Base-by-base conservation (phyloP, 371 early-diverging fungal species). In the Mucor plumbeus region DNA sequence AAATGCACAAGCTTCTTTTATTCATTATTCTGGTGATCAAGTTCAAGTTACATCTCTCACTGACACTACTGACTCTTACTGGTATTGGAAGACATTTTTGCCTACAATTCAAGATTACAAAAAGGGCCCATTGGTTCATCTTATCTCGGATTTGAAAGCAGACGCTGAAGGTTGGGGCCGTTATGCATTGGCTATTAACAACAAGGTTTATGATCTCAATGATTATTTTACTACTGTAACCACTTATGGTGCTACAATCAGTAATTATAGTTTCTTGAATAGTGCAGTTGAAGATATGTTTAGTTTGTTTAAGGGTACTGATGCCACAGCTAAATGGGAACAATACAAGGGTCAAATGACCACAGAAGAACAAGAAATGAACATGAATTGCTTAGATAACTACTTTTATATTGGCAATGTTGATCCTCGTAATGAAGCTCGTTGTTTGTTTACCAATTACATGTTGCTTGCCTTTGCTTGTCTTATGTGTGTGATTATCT, bases 361-460 rank as follows among this genome's bases (percentile, higher is more conserved):
- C 15, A 44, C 43, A 0, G 74, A 61, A 56, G 75, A 64, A 43
- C 75, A 73, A 67, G 73, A 47, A 14, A 50, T 58, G 41, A 73
- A 72, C 63, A 64, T 74, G 78, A 71, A 85, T 59, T 97, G 97
- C 83, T 77, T 97, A 65, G 86, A 93, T 50, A 86, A 88, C 54
- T 78, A 90, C 61, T 95, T 95, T 76, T 93, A 89, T 67, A 88
- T 89, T 53, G 98, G 97, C 31, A 83, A 88, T 35, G 83, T 97
- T 6, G 97, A 97, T 80, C 76, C 83, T 39, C 89, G 97, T 38
- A 81, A 91, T 26, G 83, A 88, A 1, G 72, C 88, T 40, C 83
- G 80, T 39, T 97, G 97, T 80, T 83, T 87, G 67, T 91, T 97
- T 75, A 87, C 92, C 58, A 94, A 95, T 75, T 94, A 92, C 70